Base-by-base conservation (phyloP, 2,329 filamentous ascomycete species). In the Ophiostoma sp. region DNA sequence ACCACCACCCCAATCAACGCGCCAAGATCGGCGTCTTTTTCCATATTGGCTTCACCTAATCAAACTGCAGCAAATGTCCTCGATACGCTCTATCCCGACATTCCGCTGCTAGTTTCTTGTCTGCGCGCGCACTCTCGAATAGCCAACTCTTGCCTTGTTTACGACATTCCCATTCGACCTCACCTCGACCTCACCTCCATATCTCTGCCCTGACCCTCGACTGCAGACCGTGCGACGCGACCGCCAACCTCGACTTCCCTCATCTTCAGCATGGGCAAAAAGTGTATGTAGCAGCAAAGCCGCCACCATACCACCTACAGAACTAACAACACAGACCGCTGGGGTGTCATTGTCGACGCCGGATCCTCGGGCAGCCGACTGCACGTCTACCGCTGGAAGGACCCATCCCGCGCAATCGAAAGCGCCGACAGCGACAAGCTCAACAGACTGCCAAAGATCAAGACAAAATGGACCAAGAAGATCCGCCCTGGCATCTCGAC, bases 311-410 rank as follows among this genome's bases (percentile, higher is more conserved):
- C 54, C 11, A 60, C 52, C 52, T 20, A n/a, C 44, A 48, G 4
- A 33, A 62, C 57, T 62, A 52, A 52, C 67, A 62, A 67, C 23
- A 68, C 4, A 88, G 86, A 84, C 77, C 85, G 87, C 82, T 97
- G 96, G 85, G 95, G 94, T 78, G 92, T 98, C 76, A 94, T 99
- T 78, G 87, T 99, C 77, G 95, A 99, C 85, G 95, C 95, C 79
- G 95, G 95, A 75, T 98, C 95, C 80, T 98, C 95, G 79, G 94
- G 95, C 78, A 98, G 94, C 76, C 91, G 95, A 78, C 86, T 97
- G 73, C 93, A 99, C 79, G 88, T 99, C 71, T 99, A 99, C 81
- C 88, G 89, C 80, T 99, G 95, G 95, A 87, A 94, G 77, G 90
- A 96, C 77, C 89, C 89, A 73, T 83, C 87, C 54, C 85, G 85